phyloP scores from a whole-genome alignment of 2,329 filamentous ascomycete species.

The Trichoderma arundinaceum region DNA sequence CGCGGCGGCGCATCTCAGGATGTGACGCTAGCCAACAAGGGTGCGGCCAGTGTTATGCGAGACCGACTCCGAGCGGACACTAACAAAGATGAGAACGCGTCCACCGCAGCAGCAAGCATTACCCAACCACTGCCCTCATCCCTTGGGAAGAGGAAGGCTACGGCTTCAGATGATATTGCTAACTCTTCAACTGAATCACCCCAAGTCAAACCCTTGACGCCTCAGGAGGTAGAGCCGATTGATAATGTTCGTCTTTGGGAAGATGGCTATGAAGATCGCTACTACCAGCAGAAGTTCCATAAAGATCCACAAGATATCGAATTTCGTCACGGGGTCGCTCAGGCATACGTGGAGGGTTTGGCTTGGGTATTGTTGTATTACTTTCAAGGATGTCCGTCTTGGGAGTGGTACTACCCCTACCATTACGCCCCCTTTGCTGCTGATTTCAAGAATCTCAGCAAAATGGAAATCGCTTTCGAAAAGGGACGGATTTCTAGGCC shows the following conservation, averaged over 20 bases:
- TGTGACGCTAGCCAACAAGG: constrained; percentile 87
- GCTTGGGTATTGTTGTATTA: constrained; percentile 97
- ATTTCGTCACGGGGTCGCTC: constrained; percentile 87
- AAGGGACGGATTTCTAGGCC: constrained; percentile 86
- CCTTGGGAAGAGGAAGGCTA: constrained; percentile 78
- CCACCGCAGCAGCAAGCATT: constrained; percentile 33
- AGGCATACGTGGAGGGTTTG: constrained; percentile 91
- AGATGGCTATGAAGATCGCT: constrained; percentile 90
- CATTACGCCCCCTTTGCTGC: constrained; percentile 98
- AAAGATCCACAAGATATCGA: constrained; percentile 79
- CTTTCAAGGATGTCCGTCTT: constrained; percentile 96
- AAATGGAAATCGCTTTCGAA: constrained; percentile 80
- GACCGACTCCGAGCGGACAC: constrained; percentile 67
- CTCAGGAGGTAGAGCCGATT: constrained; percentile 66
- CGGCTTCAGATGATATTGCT: constrained; percentile 66
- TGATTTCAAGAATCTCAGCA: constrained; percentile 84
- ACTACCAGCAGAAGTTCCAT: constrained; percentile 96
- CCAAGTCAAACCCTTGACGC: constrained; percentile 51
- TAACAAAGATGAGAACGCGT: constrained; percentile 30
- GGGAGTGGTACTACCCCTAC: constrained; percentile 99
- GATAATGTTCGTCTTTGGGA: constrained; percentile 95
- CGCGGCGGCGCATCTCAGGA: constrained; percentile 67
- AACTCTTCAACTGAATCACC: constrained; percentile 66
- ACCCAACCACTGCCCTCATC: constrained; percentile 48
- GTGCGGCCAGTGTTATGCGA: constrained; percentile 87